Evolutionary conservation across 2,329 filamentous ascomycete species (phyloP).

Genomic region (Rutstroemia sp.): DNA sequence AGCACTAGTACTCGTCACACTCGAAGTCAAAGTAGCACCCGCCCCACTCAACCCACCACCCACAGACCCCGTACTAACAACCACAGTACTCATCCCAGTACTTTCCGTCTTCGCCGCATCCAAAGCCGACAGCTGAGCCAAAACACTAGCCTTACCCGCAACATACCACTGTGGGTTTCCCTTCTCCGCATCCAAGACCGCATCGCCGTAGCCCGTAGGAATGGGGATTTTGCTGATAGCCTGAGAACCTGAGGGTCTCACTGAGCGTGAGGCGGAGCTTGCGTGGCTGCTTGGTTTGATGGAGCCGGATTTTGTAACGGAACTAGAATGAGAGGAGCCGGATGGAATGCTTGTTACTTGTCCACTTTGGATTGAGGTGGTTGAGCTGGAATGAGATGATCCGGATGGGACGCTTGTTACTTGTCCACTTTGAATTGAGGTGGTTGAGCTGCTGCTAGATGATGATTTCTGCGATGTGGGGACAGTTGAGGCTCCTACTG

Average conservation of each 20-base stretch:
- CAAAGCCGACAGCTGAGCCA: not conserved
- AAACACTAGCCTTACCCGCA: not conserved
- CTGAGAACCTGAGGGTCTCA: not conserved
- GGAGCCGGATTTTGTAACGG: not conserved
- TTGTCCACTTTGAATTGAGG: not conserved
- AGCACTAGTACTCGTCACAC: no score
- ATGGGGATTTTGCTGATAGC: constrained; percentile 1
- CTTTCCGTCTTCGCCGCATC: not conserved
- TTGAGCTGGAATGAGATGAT: no score
- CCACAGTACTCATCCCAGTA: not conserved
- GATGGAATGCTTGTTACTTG: not conserved
- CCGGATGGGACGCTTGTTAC: no score
- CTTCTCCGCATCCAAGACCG: not conserved
- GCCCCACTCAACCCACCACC: not conserved
- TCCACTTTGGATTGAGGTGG: not conserved
- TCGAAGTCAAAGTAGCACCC: no score
- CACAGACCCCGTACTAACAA: not conserved
- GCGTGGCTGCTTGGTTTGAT: not conserved
- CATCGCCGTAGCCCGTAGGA: constrained; percentile 1
- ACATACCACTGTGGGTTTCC: not conserved
- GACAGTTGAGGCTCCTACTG: not conserved
- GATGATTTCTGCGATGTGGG: no score
- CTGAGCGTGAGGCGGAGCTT: not conserved
- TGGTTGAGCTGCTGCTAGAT: no score
- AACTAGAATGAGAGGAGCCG: not conserved